Evolutionary conservation across 73 alveolate species (phyloP), one percentile per base, ranked within the genome.

Genomic region (Paramecium bursaria): DNA sequence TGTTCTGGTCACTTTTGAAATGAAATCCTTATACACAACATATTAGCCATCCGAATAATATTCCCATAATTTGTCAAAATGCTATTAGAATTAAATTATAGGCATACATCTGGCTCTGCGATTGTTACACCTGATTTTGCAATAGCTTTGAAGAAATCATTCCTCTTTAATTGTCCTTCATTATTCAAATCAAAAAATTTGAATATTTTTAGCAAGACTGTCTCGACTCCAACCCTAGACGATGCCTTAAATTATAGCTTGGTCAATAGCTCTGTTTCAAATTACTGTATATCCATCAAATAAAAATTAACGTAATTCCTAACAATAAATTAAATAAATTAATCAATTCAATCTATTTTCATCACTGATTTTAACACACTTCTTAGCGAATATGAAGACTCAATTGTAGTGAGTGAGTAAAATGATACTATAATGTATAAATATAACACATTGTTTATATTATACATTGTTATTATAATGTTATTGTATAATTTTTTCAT

Each of bases 101-200:
- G 0, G 10, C 19, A 4, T 67, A 67, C 82, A 7, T 67, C 82
- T 39, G 22, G 30, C 10, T 67, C 82, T 15, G 82, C 4, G 19
- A 67, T 31, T 3, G 82, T 67, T 17, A 79, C 89, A 21, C 89
- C 89, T 39, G 76, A 50, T 79, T 79, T 79, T 19, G 89, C 89
- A 21, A 79, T 61, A 3, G 85, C 89, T 79, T 73, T 79, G 54
- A 79, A 21, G 48, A 79, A 79, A 27, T 79, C 89, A 31, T 79
- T 31, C 26, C 54, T 79, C 25, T 48, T 42, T 10, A 79, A 82
- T 21, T 21, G 39, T 54, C 89, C 89, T 30, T 33, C 48, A 42
- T 79, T 79, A 22, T 48, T 25, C 27, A 79, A 25, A 39, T 79
- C 89, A 23, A 79, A 79, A 57, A 79, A 79, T 49, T 79, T 79